A percentile compares a stretch with the other conserved stretches of the same genome.
Conservation (phyloP, 2,329 filamentous ascomycete genomes). For the Pestalotiopsis sp. region DNA sequence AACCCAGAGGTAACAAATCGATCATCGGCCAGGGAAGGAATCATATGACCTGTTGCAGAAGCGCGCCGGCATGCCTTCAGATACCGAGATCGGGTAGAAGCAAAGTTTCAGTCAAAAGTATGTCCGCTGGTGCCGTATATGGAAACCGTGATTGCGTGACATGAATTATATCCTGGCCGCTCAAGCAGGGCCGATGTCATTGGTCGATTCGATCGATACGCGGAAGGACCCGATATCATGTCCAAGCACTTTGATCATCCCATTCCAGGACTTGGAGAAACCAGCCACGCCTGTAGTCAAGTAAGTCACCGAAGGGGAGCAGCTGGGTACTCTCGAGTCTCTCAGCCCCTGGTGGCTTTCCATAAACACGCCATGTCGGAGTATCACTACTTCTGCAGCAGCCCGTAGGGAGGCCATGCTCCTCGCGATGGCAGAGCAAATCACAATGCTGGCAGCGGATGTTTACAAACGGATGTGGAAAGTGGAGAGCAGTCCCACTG, state of each 20-base stretch:
- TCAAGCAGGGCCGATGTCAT: constrained; percentile 10
- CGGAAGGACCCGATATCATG: constrained; percentile 8
- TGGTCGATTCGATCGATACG: constrained; percentile 5
- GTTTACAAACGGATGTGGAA: constrained; percentile 33
- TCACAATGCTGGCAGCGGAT: constrained; percentile 27
- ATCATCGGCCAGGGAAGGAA: constrained; percentile 12
- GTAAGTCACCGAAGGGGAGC: neutral
- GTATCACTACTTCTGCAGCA: constrained; percentile 38
- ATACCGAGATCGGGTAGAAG: constrained; percentile 16
- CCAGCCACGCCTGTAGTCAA: neutral
- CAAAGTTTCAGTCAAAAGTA: constrained; percentile 15
- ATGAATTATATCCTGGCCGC: neutral
- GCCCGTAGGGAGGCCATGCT: constrained; percentile 32
- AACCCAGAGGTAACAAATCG: neutral
- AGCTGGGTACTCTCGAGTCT: constrained; percentile 40
- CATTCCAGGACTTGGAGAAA: neutral
- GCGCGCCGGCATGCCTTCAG: constrained; percentile 14
- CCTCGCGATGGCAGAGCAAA: constrained; percentile 26
- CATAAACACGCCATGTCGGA: constrained; percentile 33
- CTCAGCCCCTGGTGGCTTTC: constrained; percentile 32
- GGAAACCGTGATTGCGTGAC: constrained; percentile 2
- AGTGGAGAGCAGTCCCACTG: constrained; percentile 27
- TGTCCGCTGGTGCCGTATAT: constrained; percentile 15
- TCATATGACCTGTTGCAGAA: constrained; percentile 18
- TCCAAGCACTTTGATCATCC: neutral